Percentiles rank a stretch among this genome's conserved stretches.
Conservation (phyloP, 345 rosid genomes). For the Eutrema heterophyllum region DNA sequence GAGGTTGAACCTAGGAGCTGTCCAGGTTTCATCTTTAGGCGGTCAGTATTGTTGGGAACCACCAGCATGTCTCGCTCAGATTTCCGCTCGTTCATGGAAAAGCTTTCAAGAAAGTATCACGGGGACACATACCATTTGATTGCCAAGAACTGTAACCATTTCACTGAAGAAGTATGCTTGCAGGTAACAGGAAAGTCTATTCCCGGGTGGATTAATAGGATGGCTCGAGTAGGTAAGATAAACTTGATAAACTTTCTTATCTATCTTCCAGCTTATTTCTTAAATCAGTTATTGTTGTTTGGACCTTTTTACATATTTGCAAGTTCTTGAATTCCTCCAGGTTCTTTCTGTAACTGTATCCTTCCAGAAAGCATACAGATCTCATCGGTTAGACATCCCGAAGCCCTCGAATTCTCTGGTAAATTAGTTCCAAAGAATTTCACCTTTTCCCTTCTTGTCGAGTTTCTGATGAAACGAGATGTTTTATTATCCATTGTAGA, state of each 20-base stretch:
- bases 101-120: constrained; percentile 63
- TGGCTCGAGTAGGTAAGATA: constrained; percentile 79
- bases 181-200: constrained; percentile 79
- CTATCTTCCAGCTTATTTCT: not conserved
- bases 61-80: constrained; percentile 65
- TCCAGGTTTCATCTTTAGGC: constrained; percentile 91
- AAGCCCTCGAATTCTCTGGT: constrained; percentile 70
- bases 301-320: not conserved
- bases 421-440: constrained; percentile 19
- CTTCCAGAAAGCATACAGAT: constrained; percentile 88
- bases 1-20: constrained; percentile 95
- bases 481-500: constrained; percentile 3
- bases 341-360: constrained; percentile 89
- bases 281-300: not conserved
- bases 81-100: constrained; percentile 76
- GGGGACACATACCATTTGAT: constrained; percentile 93
- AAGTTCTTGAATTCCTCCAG: constrained; percentile 40
- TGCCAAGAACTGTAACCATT: constrained; percentile 95
- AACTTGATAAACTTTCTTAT: constrained; percentile 6
- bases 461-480: not conserved
- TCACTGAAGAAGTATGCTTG: constrained; percentile 71
- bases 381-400: constrained; percentile 69
- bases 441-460: not conserved
- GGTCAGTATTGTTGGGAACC: constrained; percentile 72
- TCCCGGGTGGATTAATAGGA: constrained; percentile 95